Evolutionary conservation across 371 early-diverging fungal genomes (phyloP).

Genomic region (Rhizopus stolonifer): DNA sequence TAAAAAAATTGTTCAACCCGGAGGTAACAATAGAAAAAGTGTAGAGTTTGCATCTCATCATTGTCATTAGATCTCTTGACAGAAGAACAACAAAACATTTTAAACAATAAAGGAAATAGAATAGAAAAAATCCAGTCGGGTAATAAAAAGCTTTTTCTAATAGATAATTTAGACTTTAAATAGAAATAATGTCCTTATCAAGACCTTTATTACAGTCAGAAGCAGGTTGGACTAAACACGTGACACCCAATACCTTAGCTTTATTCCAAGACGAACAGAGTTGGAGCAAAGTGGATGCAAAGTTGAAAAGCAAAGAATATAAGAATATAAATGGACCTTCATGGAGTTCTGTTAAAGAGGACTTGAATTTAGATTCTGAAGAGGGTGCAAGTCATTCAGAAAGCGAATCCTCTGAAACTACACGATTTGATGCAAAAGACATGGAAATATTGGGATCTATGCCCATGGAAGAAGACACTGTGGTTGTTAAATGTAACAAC

Average conservation of each 20-base stretch:
- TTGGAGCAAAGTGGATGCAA: constrained; percentile 26
- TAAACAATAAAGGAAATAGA: constrained; percentile 36
- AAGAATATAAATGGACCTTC: constrained; percentile 11
- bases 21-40: not conserved
- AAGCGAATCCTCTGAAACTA: constrained; percentile 26
- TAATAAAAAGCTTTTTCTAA: constrained; percentile 12
- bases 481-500: constrained; percentile 39
- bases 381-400: constrained; percentile 24
- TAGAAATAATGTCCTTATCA: constrained; percentile 39
- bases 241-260: constrained; percentile 42
- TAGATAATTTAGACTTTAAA: not conserved
- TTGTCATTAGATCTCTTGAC: constrained; percentile 30
- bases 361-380: constrained; percentile 22
- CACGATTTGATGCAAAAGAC: constrained; percentile 27
- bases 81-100: constrained; percentile 43
- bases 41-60: not conserved
- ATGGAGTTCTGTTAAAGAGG: constrained; percentile 18
- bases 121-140: constrained; percentile 46
- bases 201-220: constrained; percentile 32
- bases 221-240: constrained; percentile 40
- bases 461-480: constrained; percentile 48
- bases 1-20: not conserved
- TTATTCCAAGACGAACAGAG: constrained; percentile 44
- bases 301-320: constrained; percentile 16
- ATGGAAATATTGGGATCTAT: constrained; percentile 39